phyloP scores from a whole-genome alignment of 805 yeast species.

The Wickerhamomyces tratensis region DNA sequence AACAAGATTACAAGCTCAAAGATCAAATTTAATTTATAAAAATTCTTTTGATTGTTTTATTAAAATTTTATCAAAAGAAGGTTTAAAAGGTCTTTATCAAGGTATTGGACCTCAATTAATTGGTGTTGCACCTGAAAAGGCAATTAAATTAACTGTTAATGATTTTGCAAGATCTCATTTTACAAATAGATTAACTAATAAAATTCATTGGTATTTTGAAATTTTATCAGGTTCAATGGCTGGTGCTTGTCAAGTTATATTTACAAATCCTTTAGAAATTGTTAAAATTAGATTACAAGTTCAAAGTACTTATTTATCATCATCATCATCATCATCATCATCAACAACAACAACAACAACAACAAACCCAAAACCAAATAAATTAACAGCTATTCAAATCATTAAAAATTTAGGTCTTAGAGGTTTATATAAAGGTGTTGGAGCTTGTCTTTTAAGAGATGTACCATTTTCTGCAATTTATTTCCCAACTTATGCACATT shows the following conservation, averaged over 20 bases:
- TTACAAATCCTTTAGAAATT: slow-evolving; percentile 93
- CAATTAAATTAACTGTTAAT: slow-evolving; percentile 90
- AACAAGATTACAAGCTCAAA: slow-evolving; percentile 96
- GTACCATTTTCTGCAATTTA: slow-evolving; percentile 96
- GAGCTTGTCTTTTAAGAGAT: slow-evolving; percentile 88
- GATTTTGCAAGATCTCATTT: slow-evolving; percentile 75
- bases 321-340: slow-evolving; percentile 10
- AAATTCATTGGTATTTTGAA: slow-evolving; percentile 51
- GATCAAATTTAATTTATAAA: slow-evolving; percentile 57
- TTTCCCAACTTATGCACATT: slow-evolving; percentile 94
- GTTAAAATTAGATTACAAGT: slow-evolving; percentile 92
- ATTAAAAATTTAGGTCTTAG: slow-evolving; percentile 69
- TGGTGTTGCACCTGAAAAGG: slow-evolving; percentile 98
- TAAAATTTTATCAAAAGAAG: slow-evolving; percentile 71
- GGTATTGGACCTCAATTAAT: slow-evolving; percentile 91
- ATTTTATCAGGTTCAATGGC: slow-evolving; percentile 87
- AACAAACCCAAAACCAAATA: slow-evolving; percentile 19
- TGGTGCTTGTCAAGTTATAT: slow-evolving; percentile 92
- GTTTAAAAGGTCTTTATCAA: slow-evolving; percentile 77
- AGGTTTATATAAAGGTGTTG: slow-evolving; percentile 87
- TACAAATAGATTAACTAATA: slow-evolving; percentile 39
- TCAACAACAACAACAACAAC: slow-evolving; percentile 9
- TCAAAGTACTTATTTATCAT: slow-evolving; percentile 55
- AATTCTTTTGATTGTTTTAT: slow-evolving; percentile 81
- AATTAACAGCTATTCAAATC: slow-evolving; percentile 56